Evolutionary conservation across 257 asterid genomes (phyloP), one percentile per base, ranked within the genome.

Genomic region (Gentiana dahurica): DNA sequence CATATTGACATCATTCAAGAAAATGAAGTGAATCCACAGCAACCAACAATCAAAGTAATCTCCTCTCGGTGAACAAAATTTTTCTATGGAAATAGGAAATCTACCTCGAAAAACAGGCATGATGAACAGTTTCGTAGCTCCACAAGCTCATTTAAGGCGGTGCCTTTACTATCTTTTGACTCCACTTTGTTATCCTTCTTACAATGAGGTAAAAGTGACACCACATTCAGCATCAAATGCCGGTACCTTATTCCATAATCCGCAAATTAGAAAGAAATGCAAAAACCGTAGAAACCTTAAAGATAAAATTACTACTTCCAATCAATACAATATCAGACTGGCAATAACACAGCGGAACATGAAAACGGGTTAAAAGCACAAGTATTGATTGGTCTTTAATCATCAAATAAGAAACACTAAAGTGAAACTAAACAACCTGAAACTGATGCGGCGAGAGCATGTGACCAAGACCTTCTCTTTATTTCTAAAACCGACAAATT

Each of bases 151-250:
- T 83, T 92, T 80, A 92, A 75, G 55, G 95, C 75, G 1, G 95
- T 63, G 45, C 99, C 97, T 88, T 92, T 92, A 70, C 94, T 81
- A 67, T 69, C 84, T 80, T 88, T 92, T 8, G 94, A 79, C 73
- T 92, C 95, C 12, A 91, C 91, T 60, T 91, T 91, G 79, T 69
- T 91, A 58, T 91, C 98, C 58, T 87, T 91, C 94, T 87, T 87
- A 62, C 86, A 85, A 43, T 87, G 98, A 1, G 96, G 96, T 72
- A 92, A 74, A 32, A 92, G 82, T 13, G 87, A 86, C 12, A 88
- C 89, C 87, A 85, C 62, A 63, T 83, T 92, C 87, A 88, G 68
- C 95, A 92, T 92, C 88, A 88, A 63, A 70, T 88, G 99, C 55
- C 99, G 79, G 79, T 88, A 92, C 95, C 98, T 92, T 69, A 4